Base-by-base conservation (phyloP, 208 protist genomes). In the Wallacemonas sp. region DNA sequence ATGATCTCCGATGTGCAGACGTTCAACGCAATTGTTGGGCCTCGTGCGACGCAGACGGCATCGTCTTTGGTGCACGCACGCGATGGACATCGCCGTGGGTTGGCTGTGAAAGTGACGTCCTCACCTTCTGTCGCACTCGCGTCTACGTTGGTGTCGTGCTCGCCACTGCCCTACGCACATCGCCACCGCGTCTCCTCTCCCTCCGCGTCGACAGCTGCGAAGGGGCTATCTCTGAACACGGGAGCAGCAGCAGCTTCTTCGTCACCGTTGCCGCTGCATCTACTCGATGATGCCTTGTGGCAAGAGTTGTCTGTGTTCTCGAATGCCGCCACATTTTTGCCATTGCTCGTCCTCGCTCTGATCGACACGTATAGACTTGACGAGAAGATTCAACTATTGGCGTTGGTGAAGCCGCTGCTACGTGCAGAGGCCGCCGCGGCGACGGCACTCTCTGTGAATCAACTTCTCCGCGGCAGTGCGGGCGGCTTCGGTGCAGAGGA, bases 291-390 rank as follows among this genome's bases (percentile, higher is more conserved):
- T 4, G 14, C 30, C 0, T 42, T 82, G n/a, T 88, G 86, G 86
- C 58, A 68, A 38, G 66, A 72, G 28, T 49, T 91, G 2, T 51
- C 27, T 2, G 39, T 70, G 36, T 44, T 42, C 4, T 65, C 69
- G 24, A 74, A 77, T 60, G 77, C 86, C 38, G 31, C 42, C 11
- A 62, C 38, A 1, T 92, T 92, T 63, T 31, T 89, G 17, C 69
- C 73, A 28, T 62, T 79, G 15, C 90, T 93, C 62, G 66, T 86
- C 19, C 26, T 82, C 38, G 68, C 72, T 0, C 12, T 80, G 17
- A 79, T 80, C 22, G 28, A 76, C 9, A 77, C 78, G 2, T 92
- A 88, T 60, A 61, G 74, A 3, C 11, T 92, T 0, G 47, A 79
- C 15, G 62, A 70, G 44, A 39, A 53, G 21, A 71, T 66, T 39